Evolutionary conservation across 139 green algal genomes (phyloP).

Genomic region (Chlamydomonas sp.): DNA sequence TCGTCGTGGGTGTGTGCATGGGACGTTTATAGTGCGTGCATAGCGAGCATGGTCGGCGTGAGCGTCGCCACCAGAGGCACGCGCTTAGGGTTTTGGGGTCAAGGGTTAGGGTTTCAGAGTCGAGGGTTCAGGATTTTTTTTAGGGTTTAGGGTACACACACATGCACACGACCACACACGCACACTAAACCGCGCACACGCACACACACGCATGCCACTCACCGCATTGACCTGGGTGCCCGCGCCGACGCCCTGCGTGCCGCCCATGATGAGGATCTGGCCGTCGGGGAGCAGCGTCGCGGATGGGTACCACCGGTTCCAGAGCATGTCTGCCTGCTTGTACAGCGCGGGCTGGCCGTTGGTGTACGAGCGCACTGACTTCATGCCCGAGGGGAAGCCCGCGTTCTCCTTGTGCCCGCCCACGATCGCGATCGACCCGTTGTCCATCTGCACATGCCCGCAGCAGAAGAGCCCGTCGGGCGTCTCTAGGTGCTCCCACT

Average conservation of each 20-base stretch:
- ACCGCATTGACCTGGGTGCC: slow-evolving; percentile 16
- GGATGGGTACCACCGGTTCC: slow-evolving; percentile 24
- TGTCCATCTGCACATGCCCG: slow-evolving; percentile 18
- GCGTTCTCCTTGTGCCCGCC: slow-evolving; percentile 13
- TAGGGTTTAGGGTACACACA: too few species aligned
- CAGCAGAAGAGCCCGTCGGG: slow-evolving; percentile 30
- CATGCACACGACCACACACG: too few species aligned
- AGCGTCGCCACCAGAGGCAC: too few species aligned
- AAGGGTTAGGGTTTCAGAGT: too few species aligned
- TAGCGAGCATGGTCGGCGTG: too few species aligned
- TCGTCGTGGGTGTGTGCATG: too few species aligned
- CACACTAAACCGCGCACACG: too few species aligned
- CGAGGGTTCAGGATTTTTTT: too few species aligned
- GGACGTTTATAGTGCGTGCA: too few species aligned
- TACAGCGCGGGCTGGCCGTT: neutral
- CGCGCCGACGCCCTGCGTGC: slow-evolving; percentile 24
- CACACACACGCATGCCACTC: neutral
- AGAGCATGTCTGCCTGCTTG: slow-evolving; percentile 15
- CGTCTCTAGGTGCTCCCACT: slow-evolving; percentile 15
- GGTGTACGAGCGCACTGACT: slow-evolving; percentile 16
- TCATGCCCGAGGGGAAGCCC: slow-evolving; percentile 15
- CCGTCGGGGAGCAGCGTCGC: slow-evolving; percentile 19
- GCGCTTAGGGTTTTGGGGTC: too few species aligned
- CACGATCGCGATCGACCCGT: slow-evolving; percentile 9
- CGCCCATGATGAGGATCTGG: slow-evolving; percentile 26